Base-by-base conservation (phyloP, 2,329 filamentous ascomycete genomes). In the Metarhizium guizhouense region DNA sequence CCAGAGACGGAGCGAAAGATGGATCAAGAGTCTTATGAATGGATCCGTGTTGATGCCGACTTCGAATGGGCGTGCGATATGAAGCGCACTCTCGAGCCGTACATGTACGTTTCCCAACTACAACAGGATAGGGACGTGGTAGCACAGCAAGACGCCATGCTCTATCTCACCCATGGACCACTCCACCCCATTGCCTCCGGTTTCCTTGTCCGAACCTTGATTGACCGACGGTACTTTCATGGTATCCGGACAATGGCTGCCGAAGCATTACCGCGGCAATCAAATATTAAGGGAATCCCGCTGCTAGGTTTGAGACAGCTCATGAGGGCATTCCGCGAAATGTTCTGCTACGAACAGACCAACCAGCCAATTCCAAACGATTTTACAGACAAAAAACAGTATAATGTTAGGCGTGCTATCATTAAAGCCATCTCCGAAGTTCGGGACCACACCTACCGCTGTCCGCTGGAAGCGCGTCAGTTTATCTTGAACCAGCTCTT, bases 61-160 rank as follows among this genome's bases (percentile, higher is more conserved):
- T 97, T 97, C 62, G 94, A 99, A 69, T 99, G 94, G 94, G 86
- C 96, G 56, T 94, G 88, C 71, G 86, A 86, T 62, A 88, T 95
- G 70, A 85, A 87, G 58, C 77, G 80, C 11, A 86, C 86, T 60
- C 90, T 96, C 80, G 90, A 90, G 49, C 84, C 90, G 4, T 97
- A 97, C 76, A 99, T 99, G 95, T 96, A 94, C 68, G 84, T 96
- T 57, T 96, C 94, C 25, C 94, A 99, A 70, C 77, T 99, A 59
- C 94, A 99, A 69, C 94, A 99, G 70, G 94, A 99, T 71, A 82
- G 93, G 63, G 95, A 99, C 68, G 90, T 99, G 57, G 90, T 96
- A 60, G 95, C 95, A n/a, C 84, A 87, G 62, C 82, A 85, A 64
- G 83, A 87, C 63, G 83, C 90, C 4, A 83, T 95, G 73, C 79